A percentile compares a stretch with the other conserved stretches of the same genome.
These are phyloP conservation scores for Pythium biforme DNA, from an alignment of 352 stramenopile genomes.

Conservation along the genomic window DNA sequence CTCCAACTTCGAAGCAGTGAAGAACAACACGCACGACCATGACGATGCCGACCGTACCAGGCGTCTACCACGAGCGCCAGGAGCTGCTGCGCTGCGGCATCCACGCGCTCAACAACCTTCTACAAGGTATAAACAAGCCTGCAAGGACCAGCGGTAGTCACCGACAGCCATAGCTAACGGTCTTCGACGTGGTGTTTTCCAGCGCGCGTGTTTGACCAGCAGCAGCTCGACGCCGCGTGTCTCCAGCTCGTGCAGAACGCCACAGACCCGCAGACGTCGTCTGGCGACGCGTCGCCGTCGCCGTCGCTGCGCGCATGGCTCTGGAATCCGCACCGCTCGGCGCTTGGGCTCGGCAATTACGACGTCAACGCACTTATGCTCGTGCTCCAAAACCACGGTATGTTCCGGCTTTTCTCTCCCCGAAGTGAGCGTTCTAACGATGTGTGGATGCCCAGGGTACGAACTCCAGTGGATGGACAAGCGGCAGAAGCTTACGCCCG, in stretches of 20 bases:
- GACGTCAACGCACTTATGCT: slow-evolving; percentile 75
- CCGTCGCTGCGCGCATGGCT: slow-evolving; percentile 32
- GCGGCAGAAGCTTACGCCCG: slow-evolving; percentile 38
- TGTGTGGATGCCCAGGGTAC: slow-evolving; percentile 35
- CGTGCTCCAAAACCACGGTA: slow-evolving; percentile 60
- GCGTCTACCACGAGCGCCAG: slow-evolving; percentile 73
- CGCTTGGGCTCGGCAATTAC: slow-evolving; percentile 76
- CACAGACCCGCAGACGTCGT: slow-evolving; percentile 9
- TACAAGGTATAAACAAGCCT: no score
- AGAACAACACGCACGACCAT: not conserved
- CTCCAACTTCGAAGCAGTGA: not conserved
- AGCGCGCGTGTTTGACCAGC: slow-evolving; percentile 54
- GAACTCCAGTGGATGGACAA: slow-evolving; percentile 73
- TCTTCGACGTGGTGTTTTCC: not conserved
- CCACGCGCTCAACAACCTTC: slow-evolving; percentile 79
- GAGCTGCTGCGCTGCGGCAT: slow-evolving; percentile 73
- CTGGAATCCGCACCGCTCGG: slow-evolving; percentile 65
- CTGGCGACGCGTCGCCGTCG: not conserved
- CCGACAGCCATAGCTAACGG: no score
- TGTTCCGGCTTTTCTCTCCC: not conserved
- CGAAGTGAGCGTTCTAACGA: not conserved
- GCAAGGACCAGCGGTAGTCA: no score
- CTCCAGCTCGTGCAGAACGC: slow-evolving; percentile 33
- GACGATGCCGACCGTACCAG: not conserved
- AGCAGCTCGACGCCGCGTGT: slow-evolving; percentile 46